Evolutionary conservation across 768 basidiomycete species (phyloP).

Genomic region (Gelatoporia subvermispora): DNA sequence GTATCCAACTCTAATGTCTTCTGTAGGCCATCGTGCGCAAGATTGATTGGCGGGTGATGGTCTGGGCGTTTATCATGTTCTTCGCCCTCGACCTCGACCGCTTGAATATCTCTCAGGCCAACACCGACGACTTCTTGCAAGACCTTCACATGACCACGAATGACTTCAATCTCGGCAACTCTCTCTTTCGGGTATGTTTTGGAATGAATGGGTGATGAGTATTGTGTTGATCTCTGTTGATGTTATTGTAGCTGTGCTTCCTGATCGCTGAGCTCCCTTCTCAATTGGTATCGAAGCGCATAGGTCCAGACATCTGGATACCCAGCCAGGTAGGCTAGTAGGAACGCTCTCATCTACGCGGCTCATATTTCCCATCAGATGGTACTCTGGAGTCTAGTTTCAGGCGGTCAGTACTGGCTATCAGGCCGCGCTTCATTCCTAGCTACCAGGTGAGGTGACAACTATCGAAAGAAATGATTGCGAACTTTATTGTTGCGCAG

Average conservation of each 20-base stretch:
- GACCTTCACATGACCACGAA: conserved; percentile 59
- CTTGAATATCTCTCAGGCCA: conserved; percentile 59
- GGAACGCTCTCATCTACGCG: neutral
- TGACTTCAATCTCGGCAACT: conserved; percentile 63
- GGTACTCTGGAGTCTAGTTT: conserved; percentile 51
- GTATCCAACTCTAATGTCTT: conserved; percentile 14
- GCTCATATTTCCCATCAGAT: conserved; percentile 29
- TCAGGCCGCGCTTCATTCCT: conserved; percentile 49
- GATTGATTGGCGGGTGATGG: conserved; percentile 54
- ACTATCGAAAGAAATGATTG: neutral
- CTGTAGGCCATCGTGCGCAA: conserved; percentile 43
- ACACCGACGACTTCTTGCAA: conserved; percentile 62
- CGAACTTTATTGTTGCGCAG: conserved; percentile 20
- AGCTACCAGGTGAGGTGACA: conserved; percentile 37
- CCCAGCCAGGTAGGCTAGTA: conserved; percentile 51
- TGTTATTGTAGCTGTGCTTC: conserved; percentile 19
- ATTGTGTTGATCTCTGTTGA: neutral
- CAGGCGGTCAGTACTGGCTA: conserved; percentile 58
- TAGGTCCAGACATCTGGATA: conserved; percentile 67
- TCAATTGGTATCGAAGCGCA: conserved; percentile 60
- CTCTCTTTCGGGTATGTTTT: conserved; percentile 43
- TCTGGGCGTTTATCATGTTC: conserved; percentile 63
- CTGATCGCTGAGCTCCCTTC: conserved; percentile 54
- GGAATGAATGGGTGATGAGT: neutral
- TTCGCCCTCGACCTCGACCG: conserved; percentile 56